Percentiles rank a stretch among this genome's conserved stretches.
These are phyloP conservation scores for Penicillium sp. DNA, from an alignment of 2,329 filamentous ascomycete species.

Conservation along the genomic window DNA sequence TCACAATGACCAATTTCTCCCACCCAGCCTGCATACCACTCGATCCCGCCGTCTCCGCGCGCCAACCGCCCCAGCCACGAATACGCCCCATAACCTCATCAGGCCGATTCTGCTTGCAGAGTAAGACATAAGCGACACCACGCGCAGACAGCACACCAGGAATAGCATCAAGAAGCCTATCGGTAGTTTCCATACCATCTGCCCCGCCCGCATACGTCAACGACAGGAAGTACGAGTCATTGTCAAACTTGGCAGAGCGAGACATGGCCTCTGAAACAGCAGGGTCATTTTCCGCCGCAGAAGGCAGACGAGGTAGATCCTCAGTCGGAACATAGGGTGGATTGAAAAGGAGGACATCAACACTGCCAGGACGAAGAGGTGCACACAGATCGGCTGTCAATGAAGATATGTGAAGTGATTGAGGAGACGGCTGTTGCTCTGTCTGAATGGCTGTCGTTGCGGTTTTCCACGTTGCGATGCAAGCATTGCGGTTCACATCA, in stretches of 20 bases:
- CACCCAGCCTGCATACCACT: conserved; percentile 88
- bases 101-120: conserved; percentile 89
- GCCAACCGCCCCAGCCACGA: conserved; percentile 62
- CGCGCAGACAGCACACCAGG: conserved; percentile 60
- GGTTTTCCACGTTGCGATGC: conserved; percentile 69
- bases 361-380: conserved; percentile 54
- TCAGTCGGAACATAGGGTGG: conserved; percentile 93
- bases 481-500: conserved; percentile 85
- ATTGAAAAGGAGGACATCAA: conserved; percentile 93
- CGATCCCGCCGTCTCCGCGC: conserved; percentile 69
- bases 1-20: conserved; percentile 88
- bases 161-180: conserved; percentile 69
- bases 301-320: conserved; percentile 60
- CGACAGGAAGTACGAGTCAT: conserved; percentile 77
- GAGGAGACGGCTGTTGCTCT: conserved; percentile 26
- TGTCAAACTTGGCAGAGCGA: conserved; percentile 58
- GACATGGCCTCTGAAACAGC: conserved; percentile 27
- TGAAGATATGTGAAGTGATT: conserved; percentile 61
- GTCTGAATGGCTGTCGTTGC: conserved; percentile 50
- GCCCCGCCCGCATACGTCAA: conserved; percentile 84
- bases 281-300: conserved; percentile 18
- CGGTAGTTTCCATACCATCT: conserved; percentile 92
- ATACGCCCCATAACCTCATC: conserved; percentile 66
- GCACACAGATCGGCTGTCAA: conserved; percentile 67
- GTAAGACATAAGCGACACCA: conserved; percentile 83